Evolutionary conservation across 495 filamentous ascomycete species (phyloP).

Genomic region (Staphylotrichum tortipilum): DNA sequence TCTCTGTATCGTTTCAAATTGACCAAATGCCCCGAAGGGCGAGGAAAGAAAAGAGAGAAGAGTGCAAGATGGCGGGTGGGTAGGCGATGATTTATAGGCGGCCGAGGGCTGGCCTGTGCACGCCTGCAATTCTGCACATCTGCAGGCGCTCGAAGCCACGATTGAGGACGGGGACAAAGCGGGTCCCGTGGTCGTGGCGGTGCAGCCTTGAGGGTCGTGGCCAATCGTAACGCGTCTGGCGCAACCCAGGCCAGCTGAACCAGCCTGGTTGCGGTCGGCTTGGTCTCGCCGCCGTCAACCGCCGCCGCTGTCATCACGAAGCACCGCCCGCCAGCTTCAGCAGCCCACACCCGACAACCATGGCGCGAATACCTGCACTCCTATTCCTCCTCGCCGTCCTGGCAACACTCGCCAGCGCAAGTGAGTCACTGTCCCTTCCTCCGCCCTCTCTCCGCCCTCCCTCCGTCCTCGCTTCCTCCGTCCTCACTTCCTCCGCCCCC

Average conservation of each 20-base stretch:
- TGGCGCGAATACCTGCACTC: conserved; percentile 24
- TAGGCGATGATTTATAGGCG: conserved; percentile 7
- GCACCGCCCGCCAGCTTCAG: not conserved
- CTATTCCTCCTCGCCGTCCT: conserved; percentile 25
- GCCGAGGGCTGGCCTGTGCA: conserved; percentile 15
- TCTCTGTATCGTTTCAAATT: conserved; percentile 53
- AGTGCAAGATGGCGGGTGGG: conserved; percentile 7
- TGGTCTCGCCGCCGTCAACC: too few species aligned
- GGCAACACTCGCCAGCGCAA: conserved; percentile 23
- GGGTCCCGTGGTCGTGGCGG: not conserved
- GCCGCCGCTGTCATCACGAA: not conserved
- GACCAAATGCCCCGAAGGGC: conserved; percentile 31
- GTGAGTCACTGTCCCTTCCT: conserved; percentile 21
- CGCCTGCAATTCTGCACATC: conserved; percentile 8
- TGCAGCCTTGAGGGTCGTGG: not conserved
- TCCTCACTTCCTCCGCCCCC: too few species aligned
- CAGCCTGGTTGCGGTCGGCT: too few species aligned
- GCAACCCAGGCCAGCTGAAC: too few species aligned
- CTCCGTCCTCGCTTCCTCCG: not conserved
- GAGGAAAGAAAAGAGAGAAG: conserved; percentile 20
- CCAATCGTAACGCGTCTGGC: not conserved
- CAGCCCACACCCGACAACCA: conserved; percentile 5
- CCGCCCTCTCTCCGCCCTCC: not conserved
- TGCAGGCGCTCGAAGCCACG: not conserved
- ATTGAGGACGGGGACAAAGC: not conserved